Conservation (phyloP, 208 protist genomes). For the Crithidia sp. region DNA sequence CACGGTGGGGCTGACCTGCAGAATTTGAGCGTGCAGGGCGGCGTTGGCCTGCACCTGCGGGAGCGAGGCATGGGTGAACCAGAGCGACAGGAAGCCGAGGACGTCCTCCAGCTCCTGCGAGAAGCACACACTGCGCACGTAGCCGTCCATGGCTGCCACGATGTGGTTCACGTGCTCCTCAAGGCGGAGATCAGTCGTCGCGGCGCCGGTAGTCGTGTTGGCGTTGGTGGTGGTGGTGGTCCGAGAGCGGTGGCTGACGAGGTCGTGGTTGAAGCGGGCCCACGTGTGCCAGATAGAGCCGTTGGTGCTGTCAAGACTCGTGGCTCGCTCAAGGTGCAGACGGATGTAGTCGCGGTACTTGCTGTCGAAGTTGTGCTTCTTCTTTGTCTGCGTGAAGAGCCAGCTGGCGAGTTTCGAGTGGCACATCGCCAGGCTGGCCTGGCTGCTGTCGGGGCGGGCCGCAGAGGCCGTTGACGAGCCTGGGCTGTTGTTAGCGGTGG, state of each 20-base stretch:
- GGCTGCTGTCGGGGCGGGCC: slow-evolving; percentile 6
- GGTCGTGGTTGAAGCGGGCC: slow-evolving; percentile 96
- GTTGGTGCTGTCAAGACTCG: slow-evolving; percentile 89
- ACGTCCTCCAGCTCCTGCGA: slow-evolving; percentile 96
- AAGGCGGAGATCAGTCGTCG: slow-evolving; percentile 21
- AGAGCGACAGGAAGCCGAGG: slow-evolving; percentile 98
- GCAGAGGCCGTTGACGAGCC: neutral
- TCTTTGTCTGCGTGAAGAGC: slow-evolving; percentile 53
- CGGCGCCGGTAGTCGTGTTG: neutral
- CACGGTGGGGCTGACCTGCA: slow-evolving; percentile 95
- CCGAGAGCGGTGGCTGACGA: slow-evolving; percentile 43
- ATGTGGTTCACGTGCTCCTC: slow-evolving; percentile 74
- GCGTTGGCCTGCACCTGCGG: slow-evolving; percentile 58
- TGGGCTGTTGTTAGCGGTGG: neutral
- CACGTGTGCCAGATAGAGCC: slow-evolving; percentile 98
- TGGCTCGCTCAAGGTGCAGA: slow-evolving; percentile 76
- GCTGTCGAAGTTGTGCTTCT: slow-evolving; percentile 27
- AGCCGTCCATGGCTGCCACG: slow-evolving; percentile 93
- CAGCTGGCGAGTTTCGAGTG: slow-evolving; percentile 87
- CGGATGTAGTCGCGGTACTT: slow-evolving; percentile 50
- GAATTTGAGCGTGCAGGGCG: slow-evolving; percentile 88
- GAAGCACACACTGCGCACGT: slow-evolving; percentile 92
- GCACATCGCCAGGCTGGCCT: slow-evolving; percentile 75
- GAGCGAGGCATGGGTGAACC: slow-evolving; percentile 94
- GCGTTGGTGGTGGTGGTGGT: neutral